Evolutionary conservation across 1,284 basidiomycete species (phyloP).

Genomic region (Boletus mariae): DNA sequence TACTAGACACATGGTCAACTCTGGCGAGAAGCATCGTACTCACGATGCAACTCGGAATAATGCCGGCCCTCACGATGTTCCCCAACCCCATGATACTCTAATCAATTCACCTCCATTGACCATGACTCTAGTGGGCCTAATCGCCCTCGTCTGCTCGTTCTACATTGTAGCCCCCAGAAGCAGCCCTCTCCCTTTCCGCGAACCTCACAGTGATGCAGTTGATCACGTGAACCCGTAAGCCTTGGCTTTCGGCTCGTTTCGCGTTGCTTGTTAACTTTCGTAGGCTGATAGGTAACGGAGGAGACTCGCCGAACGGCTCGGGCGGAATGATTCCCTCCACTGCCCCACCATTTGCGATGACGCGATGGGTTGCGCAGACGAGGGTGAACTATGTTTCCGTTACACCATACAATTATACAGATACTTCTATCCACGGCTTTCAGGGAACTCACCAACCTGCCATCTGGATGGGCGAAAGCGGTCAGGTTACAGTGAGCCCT

Average conservation of each 20-base stretch:
- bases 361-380: slow-evolving; percentile 74
- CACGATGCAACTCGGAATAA: background rate
- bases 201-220: slow-evolving; percentile 42
- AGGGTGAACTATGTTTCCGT: slow-evolving; percentile 71
- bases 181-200: slow-evolving; percentile 16
- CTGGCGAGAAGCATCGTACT: background rate
- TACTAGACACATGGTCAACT: slow-evolving; percentile 5
- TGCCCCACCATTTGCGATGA: slow-evolving; percentile 80
- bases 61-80: background rate
- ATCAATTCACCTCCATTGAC: background rate
- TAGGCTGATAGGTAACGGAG: slow-evolving; percentile 70
- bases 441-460: slow-evolving; percentile 81
- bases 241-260: background rate
- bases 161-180: slow-evolving; percentile 3
- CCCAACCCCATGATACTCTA: background rate
- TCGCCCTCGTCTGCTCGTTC: slow-evolving; percentile 13
- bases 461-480: slow-evolving; percentile 89
- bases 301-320: slow-evolving; percentile 63
- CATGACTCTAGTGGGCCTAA: slow-evolving; percentile 15
- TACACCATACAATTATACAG: slow-evolving; percentile 75
- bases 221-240: slow-evolving; percentile 56
- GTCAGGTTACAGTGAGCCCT: slow-evolving; percentile 59
- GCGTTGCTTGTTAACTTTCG: background rate
- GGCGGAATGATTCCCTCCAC: slow-evolving; percentile 71
- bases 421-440: slow-evolving; percentile 64